A percentile compares a stretch with the other conserved stretches of the same genome.
Conservation (phyloP, 345 rosid species). For the Citrus maxima region DNA sequence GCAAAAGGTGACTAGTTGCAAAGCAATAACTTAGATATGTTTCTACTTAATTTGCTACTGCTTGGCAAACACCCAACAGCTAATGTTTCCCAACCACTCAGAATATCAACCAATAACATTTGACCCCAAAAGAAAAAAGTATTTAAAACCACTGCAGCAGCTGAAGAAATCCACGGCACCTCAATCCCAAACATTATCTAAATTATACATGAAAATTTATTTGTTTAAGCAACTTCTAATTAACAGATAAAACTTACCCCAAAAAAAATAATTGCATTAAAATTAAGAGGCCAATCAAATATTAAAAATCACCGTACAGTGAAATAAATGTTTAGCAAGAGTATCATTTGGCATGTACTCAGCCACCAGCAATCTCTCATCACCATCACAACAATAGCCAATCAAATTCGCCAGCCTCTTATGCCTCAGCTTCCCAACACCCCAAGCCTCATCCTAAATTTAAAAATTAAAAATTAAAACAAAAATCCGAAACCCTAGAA, state of each 20-base stretch:
- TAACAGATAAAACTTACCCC: background rate
- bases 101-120: no score
- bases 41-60: no score
- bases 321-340: constrained; percentile 81
- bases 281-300: background rate
- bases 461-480: background rate
- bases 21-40: background rate
- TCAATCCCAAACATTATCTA: background rate
- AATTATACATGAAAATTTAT: background rate
- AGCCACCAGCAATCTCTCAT: constrained; percentile 87
- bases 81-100: background rate
- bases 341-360: constrained; percentile 90
- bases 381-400: constrained; percentile 94
- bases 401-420: constrained; percentile 75
- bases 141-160: background rate
- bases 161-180: background rate
- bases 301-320: constrained; percentile 50
- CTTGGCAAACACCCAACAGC: background rate
- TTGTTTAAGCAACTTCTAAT: background rate
- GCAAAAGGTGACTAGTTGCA: background rate
- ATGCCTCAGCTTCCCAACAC: constrained; percentile 76
- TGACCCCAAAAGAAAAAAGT: no score
- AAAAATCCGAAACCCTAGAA: constrained; percentile 22
- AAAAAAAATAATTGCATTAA: background rate
- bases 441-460: constrained; percentile 74